A percentile compares a stretch with the other conserved stretches of the same genome.
These are phyloP conservation scores for Maudiozyma pseudohumilis DNA, from an alignment of 805 yeast species.

Conservation along the genomic window DNA sequence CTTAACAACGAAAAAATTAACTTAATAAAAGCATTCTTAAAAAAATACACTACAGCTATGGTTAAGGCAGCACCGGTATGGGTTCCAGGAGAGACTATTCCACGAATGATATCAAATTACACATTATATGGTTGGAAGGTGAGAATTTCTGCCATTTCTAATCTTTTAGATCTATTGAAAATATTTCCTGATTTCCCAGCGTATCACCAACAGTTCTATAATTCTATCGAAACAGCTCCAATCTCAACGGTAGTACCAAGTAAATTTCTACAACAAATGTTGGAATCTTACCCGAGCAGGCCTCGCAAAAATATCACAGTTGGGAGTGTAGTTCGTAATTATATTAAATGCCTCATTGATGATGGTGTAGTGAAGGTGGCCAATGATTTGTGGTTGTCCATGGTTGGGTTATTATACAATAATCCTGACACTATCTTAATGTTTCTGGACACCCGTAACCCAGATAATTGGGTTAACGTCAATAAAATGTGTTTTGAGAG, in stretches of 20 bases:
- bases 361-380: conserved; percentile 19
- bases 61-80: conserved; percentile 12
- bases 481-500: conserved; percentile 13
- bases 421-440: conserved; percentile 5
- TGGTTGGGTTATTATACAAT: conserved; percentile 20
- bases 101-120: conserved; percentile 16
- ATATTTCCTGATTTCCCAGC: conserved; percentile 9
- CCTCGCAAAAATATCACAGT: conserved; percentile 7
- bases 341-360: conserved; percentile 9
- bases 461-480: conserved; percentile 15
- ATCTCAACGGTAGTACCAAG: conserved; percentile 9
- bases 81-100: conserved; percentile 23
- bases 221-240: conserved; percentile 8
- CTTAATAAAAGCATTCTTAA: conserved; percentile 15
- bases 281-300: not conserved
- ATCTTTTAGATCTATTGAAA: conserved; percentile 20
- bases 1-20: conserved; percentile 19
- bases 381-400: conserved; percentile 24
- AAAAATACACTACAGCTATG: conserved; percentile 20
- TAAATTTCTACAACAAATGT: conserved; percentile 5
- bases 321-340: conserved; percentile 12
- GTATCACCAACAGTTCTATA: conserved; percentile 7
- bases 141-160: conserved; percentile 12
- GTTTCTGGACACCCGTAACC: conserved; percentile 4
- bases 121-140: conserved; percentile 13